These are phyloP conservation scores for Hypoxylon crocopeplum DNA, from an alignment of 495 filamentous ascomycete species.

Conservation along the genomic window DNA sequence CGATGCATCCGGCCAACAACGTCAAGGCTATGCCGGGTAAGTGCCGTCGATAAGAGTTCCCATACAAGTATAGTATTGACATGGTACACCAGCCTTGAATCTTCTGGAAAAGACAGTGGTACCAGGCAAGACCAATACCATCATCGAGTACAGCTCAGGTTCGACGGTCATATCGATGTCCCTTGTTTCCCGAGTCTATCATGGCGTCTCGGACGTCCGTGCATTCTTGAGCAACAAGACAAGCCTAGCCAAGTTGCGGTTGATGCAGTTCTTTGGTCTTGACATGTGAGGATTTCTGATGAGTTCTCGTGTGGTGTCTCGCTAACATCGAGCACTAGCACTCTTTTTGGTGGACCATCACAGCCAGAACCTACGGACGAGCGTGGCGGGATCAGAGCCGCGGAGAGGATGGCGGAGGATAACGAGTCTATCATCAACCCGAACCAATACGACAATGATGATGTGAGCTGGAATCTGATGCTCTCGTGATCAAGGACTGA, in stretches of 20 bases:
- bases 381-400: conserved; percentile 59
- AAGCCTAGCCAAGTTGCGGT: conserved; percentile 55
- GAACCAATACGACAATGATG: conserved; percentile 65
- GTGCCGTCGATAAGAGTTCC: conserved; percentile 3
- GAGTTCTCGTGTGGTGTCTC: background rate
- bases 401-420: conserved; percentile 48
- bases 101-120: conserved; percentile 57
- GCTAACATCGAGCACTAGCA: conserved; percentile 33
- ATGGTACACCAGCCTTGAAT: conserved; percentile 53
- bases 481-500: background rate
- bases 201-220: conserved; percentile 58
- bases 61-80: conserved; percentile 1
- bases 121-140: conserved; percentile 53
- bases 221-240: conserved; percentile 70
- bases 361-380: conserved; percentile 63
- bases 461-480: conserved; percentile 28
- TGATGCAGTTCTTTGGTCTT: conserved; percentile 67
- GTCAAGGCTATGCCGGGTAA: conserved; percentile 69
- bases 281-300: conserved; percentile 47
- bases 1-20: conserved; percentile 66
- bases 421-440: conserved; percentile 57
- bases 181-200: conserved; percentile 60
- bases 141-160: conserved; percentile 68
- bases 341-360: conserved; percentile 63
- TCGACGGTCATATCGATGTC: conserved; percentile 68